These are phyloP conservation scores for Diaporthe australafricana DNA, from an alignment of 2,329 filamentous ascomycete species.

Conservation along the genomic window DNA sequence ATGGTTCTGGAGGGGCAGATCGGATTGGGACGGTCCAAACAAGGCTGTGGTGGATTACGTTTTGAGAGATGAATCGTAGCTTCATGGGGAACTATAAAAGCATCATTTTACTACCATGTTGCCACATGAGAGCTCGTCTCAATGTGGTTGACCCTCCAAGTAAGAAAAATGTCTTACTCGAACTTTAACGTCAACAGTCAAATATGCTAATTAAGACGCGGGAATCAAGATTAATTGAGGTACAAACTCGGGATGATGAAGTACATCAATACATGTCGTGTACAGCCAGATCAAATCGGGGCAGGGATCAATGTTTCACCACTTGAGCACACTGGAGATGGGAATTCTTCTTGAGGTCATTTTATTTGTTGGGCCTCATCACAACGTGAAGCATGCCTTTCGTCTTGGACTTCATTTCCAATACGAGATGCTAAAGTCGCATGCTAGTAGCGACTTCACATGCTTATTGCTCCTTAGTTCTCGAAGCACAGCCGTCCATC, in stretches of 20 bases:
- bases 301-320: neutral
- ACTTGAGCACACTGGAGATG: neutral
- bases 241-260: no score
- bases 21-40: conserved; percentile 36
- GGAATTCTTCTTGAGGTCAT: neutral
- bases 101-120: no score
- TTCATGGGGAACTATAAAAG: neutral
- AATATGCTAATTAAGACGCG: no score
- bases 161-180: neutral
- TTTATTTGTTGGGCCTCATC: conserved; percentile 1
- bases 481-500: conserved; percentile 57
- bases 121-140: neutral
- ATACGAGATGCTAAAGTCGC: neutral
- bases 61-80: neutral
- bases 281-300: neutral
- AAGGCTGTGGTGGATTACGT: conserved; percentile 34
- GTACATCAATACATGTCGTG: neutral
- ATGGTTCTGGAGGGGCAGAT: conserved; percentile 34
- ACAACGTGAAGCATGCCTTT: neutral
- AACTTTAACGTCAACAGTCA: no score
- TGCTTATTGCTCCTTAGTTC: neutral
- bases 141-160: neutral
- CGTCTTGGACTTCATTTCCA: no score
- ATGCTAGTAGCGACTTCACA: neutral
- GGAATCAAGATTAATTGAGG: neutral